Conservation (phyloP, 2,329 filamentous ascomycete species). For the Aphanoascus verrucosus region DNA sequence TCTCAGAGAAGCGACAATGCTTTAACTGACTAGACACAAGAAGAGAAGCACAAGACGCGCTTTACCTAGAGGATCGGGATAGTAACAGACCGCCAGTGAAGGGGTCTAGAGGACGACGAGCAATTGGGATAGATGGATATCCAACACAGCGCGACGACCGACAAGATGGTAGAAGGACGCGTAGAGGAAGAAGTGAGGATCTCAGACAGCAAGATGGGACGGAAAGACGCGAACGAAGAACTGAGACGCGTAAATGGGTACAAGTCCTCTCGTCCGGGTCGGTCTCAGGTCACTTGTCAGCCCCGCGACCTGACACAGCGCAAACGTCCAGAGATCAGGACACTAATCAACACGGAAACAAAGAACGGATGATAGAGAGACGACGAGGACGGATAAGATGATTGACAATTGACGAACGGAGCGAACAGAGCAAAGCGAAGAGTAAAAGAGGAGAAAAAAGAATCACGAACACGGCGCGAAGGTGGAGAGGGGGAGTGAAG, state of each 20-base stretch:
- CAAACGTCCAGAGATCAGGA: neutral
- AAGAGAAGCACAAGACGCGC: neutral
- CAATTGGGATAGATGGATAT: neutral
- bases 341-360: neutral
- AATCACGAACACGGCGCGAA: neutral
- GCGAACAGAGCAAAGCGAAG: neutral
- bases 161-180: neutral
- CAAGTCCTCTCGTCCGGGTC: no score
- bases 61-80: neutral
- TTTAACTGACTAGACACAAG: neutral
- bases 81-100: neutral
- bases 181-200: neutral
- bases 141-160: neutral
- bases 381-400: neutral
- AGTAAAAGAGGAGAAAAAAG: neutral
- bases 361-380: neutral
- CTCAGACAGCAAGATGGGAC: neutral
- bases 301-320: neutral
- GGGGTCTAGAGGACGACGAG: neutral
- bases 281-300: neutral
- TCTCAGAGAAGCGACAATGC: neutral
- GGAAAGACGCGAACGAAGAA: constrained; percentile 1
- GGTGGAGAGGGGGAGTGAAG: neutral
- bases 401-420: neutral
- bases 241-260: constrained; percentile 6